Evolutionary conservation across 257 asterid genomes (phyloP).

Genomic region (Parsonsia alboflavescens): DNA sequence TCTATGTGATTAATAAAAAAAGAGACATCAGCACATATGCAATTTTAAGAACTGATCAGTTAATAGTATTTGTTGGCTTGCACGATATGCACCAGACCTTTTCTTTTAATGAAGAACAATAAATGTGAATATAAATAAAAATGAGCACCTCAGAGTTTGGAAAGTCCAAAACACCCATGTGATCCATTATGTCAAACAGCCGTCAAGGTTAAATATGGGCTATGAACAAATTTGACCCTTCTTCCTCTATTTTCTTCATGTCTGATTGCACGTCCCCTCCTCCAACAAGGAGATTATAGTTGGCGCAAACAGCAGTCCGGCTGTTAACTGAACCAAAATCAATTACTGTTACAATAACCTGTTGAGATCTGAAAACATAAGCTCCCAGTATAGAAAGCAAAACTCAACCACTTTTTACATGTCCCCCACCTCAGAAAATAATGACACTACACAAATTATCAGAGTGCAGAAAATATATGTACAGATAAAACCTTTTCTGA

Average conservation of each 20-base stretch:
- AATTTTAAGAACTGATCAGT: background rate
- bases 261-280: slow-evolving; percentile 79
- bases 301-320: too few relatives aligned
- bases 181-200: slow-evolving; percentile 79
- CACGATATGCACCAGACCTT: background rate
- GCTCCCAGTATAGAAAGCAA: background rate
- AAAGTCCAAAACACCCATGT: slow-evolving; percentile 66
- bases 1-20: background rate
- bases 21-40: background rate
- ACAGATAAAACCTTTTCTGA: too few relatives aligned
- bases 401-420: background rate
- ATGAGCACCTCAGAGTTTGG: slow-evolving; percentile 66
- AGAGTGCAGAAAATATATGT: background rate
- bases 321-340: too few relatives aligned
- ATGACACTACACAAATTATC: too few relatives aligned
- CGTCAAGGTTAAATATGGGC: slow-evolving; percentile 99
- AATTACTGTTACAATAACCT: slow-evolving; percentile 88
- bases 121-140: background rate
- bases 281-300: slow-evolving; percentile 80
- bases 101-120: too few relatives aligned
- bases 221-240: slow-evolving; percentile 78
- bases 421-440: slow-evolving; percentile 13
- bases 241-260: slow-evolving; percentile 63
- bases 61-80: background rate
- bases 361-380: background rate